These are phyloP conservation scores for Chaetomium sp. DNA, from an alignment of 2,329 filamentous ascomycete species.

Conservation along the genomic window DNA sequence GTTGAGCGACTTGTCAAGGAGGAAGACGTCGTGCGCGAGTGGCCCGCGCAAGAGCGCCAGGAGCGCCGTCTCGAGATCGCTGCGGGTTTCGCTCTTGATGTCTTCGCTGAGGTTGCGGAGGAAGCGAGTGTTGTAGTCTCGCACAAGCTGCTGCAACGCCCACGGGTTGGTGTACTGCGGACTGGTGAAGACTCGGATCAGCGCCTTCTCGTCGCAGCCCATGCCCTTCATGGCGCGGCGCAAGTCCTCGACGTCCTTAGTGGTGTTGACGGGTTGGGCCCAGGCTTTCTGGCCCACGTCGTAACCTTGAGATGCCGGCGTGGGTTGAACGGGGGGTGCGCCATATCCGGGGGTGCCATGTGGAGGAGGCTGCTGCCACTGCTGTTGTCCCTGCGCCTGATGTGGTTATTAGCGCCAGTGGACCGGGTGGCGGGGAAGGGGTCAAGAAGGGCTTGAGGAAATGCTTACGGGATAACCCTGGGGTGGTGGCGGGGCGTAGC, in stretches of 20 bases:
- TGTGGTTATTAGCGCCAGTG: not conserved
- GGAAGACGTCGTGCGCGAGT: slow-evolving; percentile 71
- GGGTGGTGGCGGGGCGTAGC: slow-evolving; percentile 39
- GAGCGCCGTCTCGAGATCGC: slow-evolving; percentile 71
- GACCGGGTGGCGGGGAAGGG: not conserved
- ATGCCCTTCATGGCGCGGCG: slow-evolving; percentile 86
- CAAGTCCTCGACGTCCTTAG: slow-evolving; percentile 68
- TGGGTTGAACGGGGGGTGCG: slow-evolving; percentile 47
- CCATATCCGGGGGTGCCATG: slow-evolving; percentile 27
- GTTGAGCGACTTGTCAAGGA: slow-evolving; percentile 69
- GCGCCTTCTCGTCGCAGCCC: slow-evolving; percentile 77
- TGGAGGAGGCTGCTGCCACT: slow-evolving; percentile 8
- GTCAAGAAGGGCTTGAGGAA: not conserved
- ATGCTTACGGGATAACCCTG: slow-evolving; percentile 18
- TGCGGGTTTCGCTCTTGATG: slow-evolving; percentile 73
- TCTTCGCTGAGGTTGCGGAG: slow-evolving; percentile 73
- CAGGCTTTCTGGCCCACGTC: slow-evolving; percentile 58
- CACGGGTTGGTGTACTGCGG: slow-evolving; percentile 67
- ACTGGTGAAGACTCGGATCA: slow-evolving; percentile 69
- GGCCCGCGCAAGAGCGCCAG: slow-evolving; percentile 79
- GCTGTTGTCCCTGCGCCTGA: slow-evolving; percentile 12
- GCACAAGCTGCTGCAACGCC: slow-evolving; percentile 19
- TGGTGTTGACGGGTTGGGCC: slow-evolving; percentile 66
- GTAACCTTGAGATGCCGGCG: slow-evolving; percentile 72
- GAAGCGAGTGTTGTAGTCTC: slow-evolving; percentile 60